A percentile compares a stretch with the other conserved stretches of the same genome.
These are phyloP conservation scores for Xylariales sp. DNA, from an alignment of 2,329 filamentous ascomycete species.

Conservation along the genomic window DNA sequence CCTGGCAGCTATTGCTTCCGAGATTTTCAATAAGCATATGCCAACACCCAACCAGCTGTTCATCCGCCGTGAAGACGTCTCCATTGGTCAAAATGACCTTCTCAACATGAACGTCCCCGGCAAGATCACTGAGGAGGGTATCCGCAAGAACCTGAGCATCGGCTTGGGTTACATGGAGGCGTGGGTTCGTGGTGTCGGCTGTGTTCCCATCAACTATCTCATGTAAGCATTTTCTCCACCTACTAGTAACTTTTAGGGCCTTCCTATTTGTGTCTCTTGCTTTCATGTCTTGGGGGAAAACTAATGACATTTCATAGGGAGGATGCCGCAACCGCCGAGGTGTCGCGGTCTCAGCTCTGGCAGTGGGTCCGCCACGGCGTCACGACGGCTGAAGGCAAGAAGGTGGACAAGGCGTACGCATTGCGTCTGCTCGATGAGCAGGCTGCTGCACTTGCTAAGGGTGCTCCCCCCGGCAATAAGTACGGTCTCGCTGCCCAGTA, in stretches of 20 bases:
- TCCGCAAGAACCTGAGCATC: constrained; percentile 96
- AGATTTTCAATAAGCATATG: constrained; percentile 98
- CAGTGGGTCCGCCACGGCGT: constrained; percentile 81
- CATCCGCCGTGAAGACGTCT: constrained; percentile 82
- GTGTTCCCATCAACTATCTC: constrained; percentile 94
- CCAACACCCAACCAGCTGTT: constrained; percentile 97
- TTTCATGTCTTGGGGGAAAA: not conserved
- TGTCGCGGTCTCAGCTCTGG: constrained; percentile 91
- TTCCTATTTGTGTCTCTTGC: too few relatives aligned
- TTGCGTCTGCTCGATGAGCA: constrained; percentile 84
- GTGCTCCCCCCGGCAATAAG: constrained; percentile 85
- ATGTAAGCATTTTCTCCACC: constrained; percentile 65
- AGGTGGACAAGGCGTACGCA: constrained; percentile 87
- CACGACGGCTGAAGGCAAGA: constrained; percentile 81
- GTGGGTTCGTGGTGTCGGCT: constrained; percentile 91
- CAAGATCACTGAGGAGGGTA: constrained; percentile 85
- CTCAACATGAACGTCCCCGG: constrained; percentile 98
- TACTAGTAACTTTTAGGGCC: too few relatives aligned
- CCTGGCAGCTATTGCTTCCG: constrained; percentile 79
- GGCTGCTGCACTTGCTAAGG: constrained; percentile 67
- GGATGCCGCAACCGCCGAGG: constrained; percentile 94
- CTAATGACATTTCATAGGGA: constrained; percentile 45
- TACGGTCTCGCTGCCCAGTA: constrained; percentile 87
- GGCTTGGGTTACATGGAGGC: constrained; percentile 98
- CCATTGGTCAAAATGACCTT: constrained; percentile 81